Evolutionary conservation across 2,329 filamentous ascomycete species (phyloP).

Genomic region (Penicillium sumatraense): DNA sequence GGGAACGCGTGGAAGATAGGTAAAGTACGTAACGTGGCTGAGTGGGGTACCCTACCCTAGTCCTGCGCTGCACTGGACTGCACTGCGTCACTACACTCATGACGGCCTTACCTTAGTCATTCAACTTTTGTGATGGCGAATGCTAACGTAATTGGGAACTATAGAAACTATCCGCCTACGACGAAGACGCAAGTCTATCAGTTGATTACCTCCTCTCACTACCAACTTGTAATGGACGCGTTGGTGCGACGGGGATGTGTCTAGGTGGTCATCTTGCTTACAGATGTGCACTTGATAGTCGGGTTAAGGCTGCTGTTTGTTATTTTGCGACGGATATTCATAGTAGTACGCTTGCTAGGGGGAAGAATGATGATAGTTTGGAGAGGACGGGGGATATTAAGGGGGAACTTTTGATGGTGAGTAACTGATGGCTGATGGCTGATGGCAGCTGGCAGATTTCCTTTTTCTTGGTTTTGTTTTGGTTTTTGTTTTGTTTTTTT

Average conservation of each 20-base stretch:
- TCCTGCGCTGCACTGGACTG: not conserved
- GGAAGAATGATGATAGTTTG: conserved; percentile 67
- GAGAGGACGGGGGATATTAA: conserved; percentile 68
- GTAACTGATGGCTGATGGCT: no score
- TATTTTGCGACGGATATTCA: conserved; percentile 96
- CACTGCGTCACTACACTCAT: not conserved
- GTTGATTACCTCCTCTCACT: conserved; percentile 73
- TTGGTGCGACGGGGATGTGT: conserved; percentile 88
- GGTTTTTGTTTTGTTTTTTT: no score
- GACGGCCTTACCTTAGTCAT: no score
- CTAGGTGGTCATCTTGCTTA: conserved; percentile 87
- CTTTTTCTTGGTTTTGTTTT: no score
- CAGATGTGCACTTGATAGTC: conserved; percentile 72
- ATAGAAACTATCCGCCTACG: conserved; percentile 81
- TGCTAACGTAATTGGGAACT: not conserved
- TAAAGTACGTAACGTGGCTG: conserved; percentile 66
- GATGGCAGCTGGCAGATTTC: no score
- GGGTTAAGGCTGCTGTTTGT: conserved; percentile 76
- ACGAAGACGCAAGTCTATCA: conserved; percentile 72
- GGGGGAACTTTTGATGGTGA: conserved; percentile 75
- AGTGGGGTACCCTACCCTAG: not conserved
- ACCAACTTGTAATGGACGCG: conserved; percentile 77
- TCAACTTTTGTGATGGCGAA: no score
- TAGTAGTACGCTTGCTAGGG: conserved; percentile 72
- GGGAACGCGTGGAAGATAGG: conserved; percentile 86